These are phyloP conservation scores for Candida germanica DNA, from an alignment of 805 yeast genomes.

Conservation along the genomic window DNA sequence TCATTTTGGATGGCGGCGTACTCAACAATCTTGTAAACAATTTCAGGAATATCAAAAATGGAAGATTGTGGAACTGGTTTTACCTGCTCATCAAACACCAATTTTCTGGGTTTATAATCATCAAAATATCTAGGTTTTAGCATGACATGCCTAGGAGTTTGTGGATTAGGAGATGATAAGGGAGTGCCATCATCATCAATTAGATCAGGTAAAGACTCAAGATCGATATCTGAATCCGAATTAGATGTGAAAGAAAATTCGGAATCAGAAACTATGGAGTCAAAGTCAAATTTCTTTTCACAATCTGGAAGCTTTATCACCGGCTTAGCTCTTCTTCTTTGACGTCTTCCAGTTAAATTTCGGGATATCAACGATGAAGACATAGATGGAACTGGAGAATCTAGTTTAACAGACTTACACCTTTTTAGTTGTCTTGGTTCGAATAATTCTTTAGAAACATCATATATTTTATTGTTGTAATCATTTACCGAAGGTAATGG, in stretches of 20 bases:
- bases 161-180: constrained; percentile 10
- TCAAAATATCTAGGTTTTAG: constrained; percentile 6
- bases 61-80: constrained; percentile 16
- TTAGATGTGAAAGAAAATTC: constrained; percentile 14
- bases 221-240: constrained; percentile 24
- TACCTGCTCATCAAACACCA: background rate
- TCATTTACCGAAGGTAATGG: constrained; percentile 23
- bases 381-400: background rate
- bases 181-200: constrained; percentile 22
- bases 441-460: constrained; percentile 16
- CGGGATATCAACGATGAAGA: constrained; percentile 9
- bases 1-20: constrained; percentile 55
- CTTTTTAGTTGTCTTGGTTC: constrained; percentile 13
- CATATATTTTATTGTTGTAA: constrained; percentile 21
- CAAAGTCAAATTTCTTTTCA: background rate
- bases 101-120: constrained; percentile 1
- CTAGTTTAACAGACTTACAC: constrained; percentile 12
- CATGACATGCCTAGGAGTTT: constrained; percentile 8
- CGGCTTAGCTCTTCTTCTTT: constrained; percentile 10
- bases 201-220: constrained; percentile 38
- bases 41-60: constrained; percentile 76
- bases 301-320: constrained; percentile 4
- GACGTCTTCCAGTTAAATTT: constrained; percentile 5
- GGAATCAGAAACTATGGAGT: constrained; percentile 7
- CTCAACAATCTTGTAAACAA: constrained; percentile 55